These are phyloP conservation scores for Dictyostelium intermedium DNA, from an alignment of 78 protist genomes.

Conservation along the genomic window DNA sequence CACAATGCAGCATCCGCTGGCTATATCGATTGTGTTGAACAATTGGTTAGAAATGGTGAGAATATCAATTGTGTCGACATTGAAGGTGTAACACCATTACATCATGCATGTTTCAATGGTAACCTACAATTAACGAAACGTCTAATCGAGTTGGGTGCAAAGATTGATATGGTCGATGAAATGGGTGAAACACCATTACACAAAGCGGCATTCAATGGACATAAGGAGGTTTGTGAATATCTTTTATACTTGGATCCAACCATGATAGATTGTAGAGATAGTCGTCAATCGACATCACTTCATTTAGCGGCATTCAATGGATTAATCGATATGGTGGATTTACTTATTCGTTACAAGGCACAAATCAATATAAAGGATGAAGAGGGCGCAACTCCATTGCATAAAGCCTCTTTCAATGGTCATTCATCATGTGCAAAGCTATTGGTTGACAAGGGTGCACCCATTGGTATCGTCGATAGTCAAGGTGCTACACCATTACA, in stretches of 20 bases:
- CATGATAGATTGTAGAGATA: conserved; percentile 53
- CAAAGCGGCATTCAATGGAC: conserved; percentile 85
- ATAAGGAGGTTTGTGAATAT: conserved; percentile 60
- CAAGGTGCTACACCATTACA: conserved; percentile 86
- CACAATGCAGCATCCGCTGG: conserved; percentile 82
- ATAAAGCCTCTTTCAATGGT: conserved; percentile 73
- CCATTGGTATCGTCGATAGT: conserved; percentile 31
- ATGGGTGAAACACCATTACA: conserved; percentile 82
- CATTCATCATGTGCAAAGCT: conserved; percentile 64
- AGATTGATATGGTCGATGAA: conserved; percentile 71
- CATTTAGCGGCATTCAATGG: conserved; percentile 85
- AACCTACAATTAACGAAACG: conserved; percentile 28
- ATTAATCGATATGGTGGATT: conserved; percentile 37
- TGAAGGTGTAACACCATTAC: conserved; percentile 82
- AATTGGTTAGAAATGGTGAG: conserved; percentile 65
- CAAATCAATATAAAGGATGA: conserved; percentile 48
- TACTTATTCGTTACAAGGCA: conserved; percentile 51
- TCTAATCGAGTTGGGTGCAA: conserved; percentile 71
- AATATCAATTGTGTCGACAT: conserved; percentile 74
- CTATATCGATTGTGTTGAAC: conserved; percentile 68
- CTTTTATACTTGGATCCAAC: conserved; percentile 3
- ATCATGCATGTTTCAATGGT: conserved; percentile 72
- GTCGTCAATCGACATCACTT: conserved; percentile 76
- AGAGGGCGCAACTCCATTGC: conserved; percentile 84
- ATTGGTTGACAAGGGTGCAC: conserved; percentile 72